These are phyloP conservation scores for Fusarium floridanum DNA, from an alignment of 2,329 filamentous ascomycete genomes.

Conservation along the genomic window DNA sequence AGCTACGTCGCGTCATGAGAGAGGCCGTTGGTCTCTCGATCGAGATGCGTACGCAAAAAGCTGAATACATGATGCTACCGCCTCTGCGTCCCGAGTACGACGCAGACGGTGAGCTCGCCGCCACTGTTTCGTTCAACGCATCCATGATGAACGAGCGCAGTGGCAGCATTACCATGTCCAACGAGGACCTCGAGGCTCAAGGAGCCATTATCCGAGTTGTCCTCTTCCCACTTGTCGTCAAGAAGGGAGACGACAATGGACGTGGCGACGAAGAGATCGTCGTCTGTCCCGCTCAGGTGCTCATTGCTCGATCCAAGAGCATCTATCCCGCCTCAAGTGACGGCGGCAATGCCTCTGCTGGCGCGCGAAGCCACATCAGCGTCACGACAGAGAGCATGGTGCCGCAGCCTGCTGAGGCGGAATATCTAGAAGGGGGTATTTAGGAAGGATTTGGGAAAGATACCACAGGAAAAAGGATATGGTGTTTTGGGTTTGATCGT, in stretches of 20 bases:
- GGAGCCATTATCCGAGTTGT: conserved; percentile 88
- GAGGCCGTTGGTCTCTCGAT: conserved; percentile 91
- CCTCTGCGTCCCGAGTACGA: conserved; percentile 96
- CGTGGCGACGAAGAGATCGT: conserved; percentile 94
- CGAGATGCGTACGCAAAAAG: conserved; percentile 96
- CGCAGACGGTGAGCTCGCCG: conserved; percentile 87
- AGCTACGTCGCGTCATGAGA: conserved; percentile 87
- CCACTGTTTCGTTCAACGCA: conserved; percentile 92
- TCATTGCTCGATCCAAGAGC: conserved; percentile 72
- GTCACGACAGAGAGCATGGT: conserved; percentile 52
- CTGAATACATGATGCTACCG: conserved; percentile 98
- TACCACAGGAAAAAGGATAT: conserved; percentile 35
- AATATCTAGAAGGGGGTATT: conserved; percentile 51
- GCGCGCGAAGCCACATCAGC: conserved; percentile 55
- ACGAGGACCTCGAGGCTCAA: conserved; percentile 83
- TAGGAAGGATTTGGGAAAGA: conserved; percentile 36
- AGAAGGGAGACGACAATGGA: conserved; percentile 91
- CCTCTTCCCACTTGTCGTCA: conserved; percentile 95
- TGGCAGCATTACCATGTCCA: conserved; percentile 69
- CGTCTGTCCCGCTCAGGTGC: conserved; percentile 93
- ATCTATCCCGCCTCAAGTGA: conserved; percentile 64
- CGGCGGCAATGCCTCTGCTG: conserved; percentile 60
- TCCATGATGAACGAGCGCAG: conserved; percentile 94
- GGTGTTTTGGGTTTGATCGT: conserved; percentile 26
- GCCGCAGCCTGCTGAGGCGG: conserved; percentile 47